Percentiles rank a stretch among this genome's conserved stretches.
phyloP scores from a whole-genome alignment of 768 basidiomycete species.

The Pleurotus sapidus region DNA sequence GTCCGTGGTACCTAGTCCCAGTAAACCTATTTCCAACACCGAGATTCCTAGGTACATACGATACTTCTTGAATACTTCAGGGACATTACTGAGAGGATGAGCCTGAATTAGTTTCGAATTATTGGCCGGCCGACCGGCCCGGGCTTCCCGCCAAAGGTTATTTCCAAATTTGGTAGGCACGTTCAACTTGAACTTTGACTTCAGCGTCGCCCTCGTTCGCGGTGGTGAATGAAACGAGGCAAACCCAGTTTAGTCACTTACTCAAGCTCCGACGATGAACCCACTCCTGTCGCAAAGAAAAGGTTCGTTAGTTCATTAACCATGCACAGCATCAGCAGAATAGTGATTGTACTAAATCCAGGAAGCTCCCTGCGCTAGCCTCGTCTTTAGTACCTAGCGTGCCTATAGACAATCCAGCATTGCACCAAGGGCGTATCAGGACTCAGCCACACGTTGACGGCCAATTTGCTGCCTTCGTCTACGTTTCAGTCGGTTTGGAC shows the following conservation, averaged over 20 bases:
- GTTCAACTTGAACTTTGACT: not conserved
- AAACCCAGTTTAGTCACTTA: conserved; percentile 42
- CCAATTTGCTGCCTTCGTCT: conserved; percentile 80
- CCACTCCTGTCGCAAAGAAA: conserved; percentile 33
- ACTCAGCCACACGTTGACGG: conserved; percentile 81
- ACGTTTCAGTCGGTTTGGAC: conserved; percentile 55
- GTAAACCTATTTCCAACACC: no score
- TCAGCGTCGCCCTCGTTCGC: not conserved
- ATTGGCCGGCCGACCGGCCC: no score
- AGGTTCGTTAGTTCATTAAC: conserved; percentile 29
- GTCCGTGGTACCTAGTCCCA: no score
- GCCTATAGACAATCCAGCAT: conserved; percentile 70
- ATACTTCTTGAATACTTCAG: no score
- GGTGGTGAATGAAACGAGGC: conserved; percentile 32
- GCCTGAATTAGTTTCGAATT: no score
- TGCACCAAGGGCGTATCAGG: conserved; percentile 83
- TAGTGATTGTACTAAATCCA: conserved; percentile 17
- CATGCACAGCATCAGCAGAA: no score
- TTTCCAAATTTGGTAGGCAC: no score
- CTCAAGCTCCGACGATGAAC: conserved; percentile 46
- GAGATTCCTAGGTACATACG: no score
- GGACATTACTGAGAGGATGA: no score
- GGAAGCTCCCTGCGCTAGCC: conserved; percentile 64
- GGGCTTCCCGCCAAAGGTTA: no score
- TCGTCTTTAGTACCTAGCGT: conserved; percentile 39